These are phyloP conservation scores for Musa acuminata DNA, from an alignment of 176 grass and related monocot genomes.

Conservation along the genomic window DNA sequence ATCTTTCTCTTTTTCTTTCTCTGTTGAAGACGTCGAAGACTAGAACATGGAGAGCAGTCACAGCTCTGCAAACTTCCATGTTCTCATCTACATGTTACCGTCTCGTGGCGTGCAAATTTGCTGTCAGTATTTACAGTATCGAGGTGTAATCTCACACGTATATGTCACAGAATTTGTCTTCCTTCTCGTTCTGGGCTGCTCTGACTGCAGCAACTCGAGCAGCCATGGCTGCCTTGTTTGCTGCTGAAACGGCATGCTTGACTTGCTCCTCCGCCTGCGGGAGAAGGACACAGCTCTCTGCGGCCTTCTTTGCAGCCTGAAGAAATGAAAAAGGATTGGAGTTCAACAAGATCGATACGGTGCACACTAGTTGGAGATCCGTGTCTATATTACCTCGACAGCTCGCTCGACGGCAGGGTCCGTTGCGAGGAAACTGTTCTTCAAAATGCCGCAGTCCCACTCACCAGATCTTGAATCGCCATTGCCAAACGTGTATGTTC, in stretches of 20 bases:
- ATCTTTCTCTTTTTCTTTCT: too few species aligned
- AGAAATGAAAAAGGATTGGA: slow-evolving; percentile 6
- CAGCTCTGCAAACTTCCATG: too few species aligned
- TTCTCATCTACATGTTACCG: too few species aligned
- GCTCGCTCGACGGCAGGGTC: slow-evolving; percentile 42
- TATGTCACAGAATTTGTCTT: not conserved
- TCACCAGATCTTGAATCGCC: slow-evolving; percentile 44
- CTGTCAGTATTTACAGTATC: too few species aligned
- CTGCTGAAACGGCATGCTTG: slow-evolving; percentile 40
- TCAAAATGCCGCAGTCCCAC: slow-evolving; percentile 53
- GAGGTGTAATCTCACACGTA: not conserved
- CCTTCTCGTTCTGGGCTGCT: slow-evolving; percentile 59
- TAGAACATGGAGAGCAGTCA: too few species aligned
- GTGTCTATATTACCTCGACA: slow-evolving; percentile 30
- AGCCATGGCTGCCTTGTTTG: slow-evolving; percentile 59
- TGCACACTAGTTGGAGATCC: not conserved
- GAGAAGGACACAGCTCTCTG: slow-evolving; percentile 31
- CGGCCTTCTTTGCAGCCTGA: slow-evolving; percentile 48
- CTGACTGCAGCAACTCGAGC: slow-evolving; percentile 65
- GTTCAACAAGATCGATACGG: slow-evolving; percentile 7
- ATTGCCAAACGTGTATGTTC: slow-evolving; percentile 55
- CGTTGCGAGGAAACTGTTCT: slow-evolving; percentile 19
- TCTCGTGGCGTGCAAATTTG: too few species aligned
- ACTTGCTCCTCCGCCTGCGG: slow-evolving; percentile 52
- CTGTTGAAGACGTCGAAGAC: too few species aligned